Evolutionary conservation across 2,329 filamentous ascomycete species (phyloP).

Genomic region (Purpureocillium lavendulum): DNA sequence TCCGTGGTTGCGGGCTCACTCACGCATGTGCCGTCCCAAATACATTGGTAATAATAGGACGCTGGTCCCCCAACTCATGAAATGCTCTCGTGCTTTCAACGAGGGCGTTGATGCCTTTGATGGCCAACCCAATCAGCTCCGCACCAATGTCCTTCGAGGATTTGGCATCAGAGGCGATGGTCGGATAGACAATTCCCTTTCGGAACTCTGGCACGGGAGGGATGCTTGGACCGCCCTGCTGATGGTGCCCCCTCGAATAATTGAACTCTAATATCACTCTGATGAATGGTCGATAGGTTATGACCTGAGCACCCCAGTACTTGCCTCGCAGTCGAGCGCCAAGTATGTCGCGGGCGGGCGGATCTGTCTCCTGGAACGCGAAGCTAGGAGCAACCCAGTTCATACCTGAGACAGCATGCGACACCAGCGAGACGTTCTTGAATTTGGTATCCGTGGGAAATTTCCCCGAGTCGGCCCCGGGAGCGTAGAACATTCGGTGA

Average conservation of each 20-base stretch:
- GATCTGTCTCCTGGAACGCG: slow-evolving; percentile 57
- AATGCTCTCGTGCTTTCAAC: slow-evolving; percentile 83
- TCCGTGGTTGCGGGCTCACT: slow-evolving; percentile 29
- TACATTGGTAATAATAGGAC: slow-evolving; percentile 87
- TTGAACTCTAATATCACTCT: slow-evolving; percentile 45
- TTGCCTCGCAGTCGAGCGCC: slow-evolving; percentile 81
- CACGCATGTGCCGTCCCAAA: slow-evolving; percentile 96
- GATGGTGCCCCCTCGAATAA: slow-evolving; percentile 25
- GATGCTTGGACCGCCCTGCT: slow-evolving; percentile 22
- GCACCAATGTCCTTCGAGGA: slow-evolving; percentile 30
- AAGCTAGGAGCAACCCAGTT: slow-evolving; percentile 41
- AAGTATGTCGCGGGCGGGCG: slow-evolving; percentile 68
- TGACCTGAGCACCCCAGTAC: slow-evolving; percentile 86
- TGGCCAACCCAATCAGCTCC: slow-evolving; percentile 45
- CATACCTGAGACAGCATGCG: slow-evolving; percentile 32
- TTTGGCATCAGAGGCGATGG: slow-evolving; percentile 27
- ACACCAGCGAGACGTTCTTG: slow-evolving; percentile 36
- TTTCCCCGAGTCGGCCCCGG: slow-evolving; percentile 19
- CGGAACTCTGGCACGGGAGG: slow-evolving; percentile 25
- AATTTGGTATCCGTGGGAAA: slow-evolving; percentile 24
- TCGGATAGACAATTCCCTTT: slow-evolving; percentile 25
- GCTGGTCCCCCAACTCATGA: slow-evolving; percentile 50
- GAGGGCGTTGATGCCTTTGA: slow-evolving; percentile 61
- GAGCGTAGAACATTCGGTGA: slow-evolving; percentile 47
- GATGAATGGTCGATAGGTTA: slow-evolving; percentile 76